Conservation (phyloP, 2,329 filamentous ascomycete species). For the Colletotrichum navitas region DNA sequence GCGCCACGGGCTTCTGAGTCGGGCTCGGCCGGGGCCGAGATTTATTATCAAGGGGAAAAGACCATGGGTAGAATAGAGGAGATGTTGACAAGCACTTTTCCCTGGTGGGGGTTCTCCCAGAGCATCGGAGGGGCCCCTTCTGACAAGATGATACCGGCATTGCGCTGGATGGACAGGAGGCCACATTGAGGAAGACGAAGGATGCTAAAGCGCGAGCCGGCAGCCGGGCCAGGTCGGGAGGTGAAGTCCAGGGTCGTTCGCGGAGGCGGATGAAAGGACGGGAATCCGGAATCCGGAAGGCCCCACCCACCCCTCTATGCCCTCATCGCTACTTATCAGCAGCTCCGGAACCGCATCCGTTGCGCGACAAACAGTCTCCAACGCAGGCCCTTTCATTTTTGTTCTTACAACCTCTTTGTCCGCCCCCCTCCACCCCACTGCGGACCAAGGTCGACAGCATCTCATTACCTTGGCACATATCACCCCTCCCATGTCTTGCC, state of each 20-base stretch:
- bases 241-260: conserved; percentile 1
- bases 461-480: conserved; percentile 4
- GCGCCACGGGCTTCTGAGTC: not conserved
- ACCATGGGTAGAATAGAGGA: not conserved
- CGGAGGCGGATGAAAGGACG: conserved; percentile 28
- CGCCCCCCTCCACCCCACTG: not conserved
- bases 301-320: conserved; percentile 21
- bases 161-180: not conserved
- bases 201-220: not conserved
- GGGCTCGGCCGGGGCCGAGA: not conserved
- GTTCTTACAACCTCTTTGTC: not conserved
- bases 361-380: conserved; percentile 12
- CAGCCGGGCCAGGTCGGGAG: conserved; percentile 15
- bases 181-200: too few relatives aligned
- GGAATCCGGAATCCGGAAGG: conserved; percentile 27
- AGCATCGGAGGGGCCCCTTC: not conserved
- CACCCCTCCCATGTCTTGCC: not conserved
- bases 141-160: not conserved
- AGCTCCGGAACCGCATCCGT: conserved; percentile 6
- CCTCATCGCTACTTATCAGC: conserved; percentile 13
- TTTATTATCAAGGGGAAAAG: not conserved
- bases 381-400: not conserved
- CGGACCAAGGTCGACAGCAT: not conserved
- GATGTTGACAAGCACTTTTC: not conserved
- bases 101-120: not conserved